phyloP scores from a whole-genome alignment of 768 basidiomycete species.

The Gymnopilus junonius region DNA sequence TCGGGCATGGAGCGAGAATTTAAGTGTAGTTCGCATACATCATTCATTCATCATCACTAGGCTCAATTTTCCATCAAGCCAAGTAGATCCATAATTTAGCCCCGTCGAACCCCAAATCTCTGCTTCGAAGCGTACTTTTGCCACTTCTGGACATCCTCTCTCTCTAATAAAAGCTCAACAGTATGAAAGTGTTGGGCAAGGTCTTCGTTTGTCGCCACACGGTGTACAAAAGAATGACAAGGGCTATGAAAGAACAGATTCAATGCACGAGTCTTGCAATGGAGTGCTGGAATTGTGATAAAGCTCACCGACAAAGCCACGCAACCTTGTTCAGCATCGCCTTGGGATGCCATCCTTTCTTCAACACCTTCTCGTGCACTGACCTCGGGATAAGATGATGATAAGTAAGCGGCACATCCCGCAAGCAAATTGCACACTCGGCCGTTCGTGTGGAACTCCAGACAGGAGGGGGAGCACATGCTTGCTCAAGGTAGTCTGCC shows the following conservation, averaged over 20 bases:
- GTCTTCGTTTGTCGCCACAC: slow-evolving; percentile 52
- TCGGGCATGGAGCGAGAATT: too few species aligned
- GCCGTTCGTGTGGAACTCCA: slow-evolving; percentile 56
- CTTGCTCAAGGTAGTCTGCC: slow-evolving; percentile 46
- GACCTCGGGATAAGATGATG: slow-evolving; percentile 64
- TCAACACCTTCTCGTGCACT: slow-evolving; percentile 56
- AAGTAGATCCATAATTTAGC: background rate
- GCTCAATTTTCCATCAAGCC: background rate
- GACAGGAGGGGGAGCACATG: slow-evolving; percentile 51
- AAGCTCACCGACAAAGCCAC: slow-evolving; percentile 56
- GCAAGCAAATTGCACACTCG: slow-evolving; percentile 64
- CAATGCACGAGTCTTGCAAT: background rate
- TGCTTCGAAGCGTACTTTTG: slow-evolving; percentile 55
- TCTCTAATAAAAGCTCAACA: slow-evolving; percentile 48
- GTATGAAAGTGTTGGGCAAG: slow-evolving; percentile 56
- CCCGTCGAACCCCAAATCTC: slow-evolving; percentile 33
- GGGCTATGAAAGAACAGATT: slow-evolving; percentile 36
- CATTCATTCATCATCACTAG: too few species aligned
- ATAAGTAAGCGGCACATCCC: slow-evolving; percentile 61
- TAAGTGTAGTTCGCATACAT: background rate
- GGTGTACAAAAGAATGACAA: slow-evolving; percentile 49
- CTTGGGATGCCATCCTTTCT: slow-evolving; percentile 60
- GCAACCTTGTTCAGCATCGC: slow-evolving; percentile 59
- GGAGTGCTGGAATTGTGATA: background rate
- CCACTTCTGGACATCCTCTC: slow-evolving; percentile 64